Conservation (phyloP, 2,329 filamentous ascomycete genomes). For the Hypomyces perniciosus region DNA sequence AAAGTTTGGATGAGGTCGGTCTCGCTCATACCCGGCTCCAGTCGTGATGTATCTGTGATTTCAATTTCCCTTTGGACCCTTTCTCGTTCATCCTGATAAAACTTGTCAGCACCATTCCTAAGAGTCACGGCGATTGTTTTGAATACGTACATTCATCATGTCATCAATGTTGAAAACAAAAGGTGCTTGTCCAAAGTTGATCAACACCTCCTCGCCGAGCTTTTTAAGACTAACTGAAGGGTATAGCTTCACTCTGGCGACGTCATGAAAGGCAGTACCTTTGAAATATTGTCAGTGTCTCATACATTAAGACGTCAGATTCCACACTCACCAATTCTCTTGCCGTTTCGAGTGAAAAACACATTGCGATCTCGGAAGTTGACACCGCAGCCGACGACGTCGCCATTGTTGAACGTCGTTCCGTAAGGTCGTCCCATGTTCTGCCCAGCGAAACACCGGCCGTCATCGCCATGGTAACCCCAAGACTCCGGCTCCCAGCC, state of each 20-base stretch:
- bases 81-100: conserved; percentile 51
- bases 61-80: conserved; percentile 56
- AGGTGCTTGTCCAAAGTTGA: conserved; percentile 65
- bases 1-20: conserved; percentile 75
- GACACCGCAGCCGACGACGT: conserved; percentile 59
- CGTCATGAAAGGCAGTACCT: conserved; percentile 67
- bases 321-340: conserved; percentile 42
- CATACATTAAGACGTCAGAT: not conserved
- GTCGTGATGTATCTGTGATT: conserved; percentile 47
- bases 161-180: conserved; percentile 91
- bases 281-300: conserved; percentile 4
- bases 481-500: conserved; percentile 65
- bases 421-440: conserved; percentile 54
- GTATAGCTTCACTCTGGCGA: conserved; percentile 59
- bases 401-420: conserved; percentile 47
- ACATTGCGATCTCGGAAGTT: conserved; percentile 58
- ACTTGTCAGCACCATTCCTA: not conserved
- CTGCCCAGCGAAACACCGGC: conserved; percentile 52
- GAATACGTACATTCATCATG: conserved; percentile 62
- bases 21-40: conserved; percentile 64
- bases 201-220: conserved; percentile 53
- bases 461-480: conserved; percentile 66
- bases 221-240: conserved; percentile 62
- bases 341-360: conserved; percentile 65
- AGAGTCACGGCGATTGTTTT: not conserved